A percentile compares a stretch with the other conserved stretches of the same genome.
Conservation (phyloP, 331 rosid genomes). For the Pyrus hybrid region DNA sequence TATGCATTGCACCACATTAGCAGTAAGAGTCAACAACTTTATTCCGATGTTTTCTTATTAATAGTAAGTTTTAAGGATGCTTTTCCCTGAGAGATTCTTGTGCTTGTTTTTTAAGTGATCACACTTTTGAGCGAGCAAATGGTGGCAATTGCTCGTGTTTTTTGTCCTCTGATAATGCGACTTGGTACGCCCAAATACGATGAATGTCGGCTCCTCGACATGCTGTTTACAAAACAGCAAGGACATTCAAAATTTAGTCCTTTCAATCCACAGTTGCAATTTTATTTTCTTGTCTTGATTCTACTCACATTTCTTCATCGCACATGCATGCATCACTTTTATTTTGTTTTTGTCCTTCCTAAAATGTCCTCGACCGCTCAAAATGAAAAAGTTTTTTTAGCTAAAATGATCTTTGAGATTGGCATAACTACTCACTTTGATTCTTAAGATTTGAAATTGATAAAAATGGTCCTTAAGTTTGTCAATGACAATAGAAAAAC, state of each 20-base stretch:
- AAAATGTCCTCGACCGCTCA: too few species aligned
- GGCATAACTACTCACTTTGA: too few species aligned
- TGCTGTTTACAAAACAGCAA: background rate
- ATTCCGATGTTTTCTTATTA: slow-evolving; percentile 4
- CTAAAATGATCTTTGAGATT: too few species aligned
- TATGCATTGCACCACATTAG: background rate
- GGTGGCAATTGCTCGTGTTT: background rate
- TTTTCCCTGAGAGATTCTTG: background rate
- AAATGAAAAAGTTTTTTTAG: too few species aligned
- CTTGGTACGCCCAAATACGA: slow-evolving; percentile 16
- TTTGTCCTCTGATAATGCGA: background rate
- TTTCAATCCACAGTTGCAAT: background rate
- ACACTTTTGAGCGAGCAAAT: background rate
- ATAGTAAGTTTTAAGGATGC: background rate
- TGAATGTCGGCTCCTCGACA: slow-evolving; percentile 38
- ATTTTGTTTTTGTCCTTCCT: too few species aligned
- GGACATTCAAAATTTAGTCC: background rate
- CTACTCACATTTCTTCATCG: too few species aligned
- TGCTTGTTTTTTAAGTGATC: background rate
- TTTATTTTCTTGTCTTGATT: too few species aligned
- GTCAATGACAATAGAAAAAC: too few species aligned
- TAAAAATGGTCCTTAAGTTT: too few species aligned
- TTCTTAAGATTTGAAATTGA: too few species aligned
- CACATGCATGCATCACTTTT: too few species aligned
- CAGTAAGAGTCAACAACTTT: background rate